These are phyloP conservation scores for Stromatinia cepivora DNA, from an alignment of 2,329 filamentous ascomycete genomes.

Conservation along the genomic window DNA sequence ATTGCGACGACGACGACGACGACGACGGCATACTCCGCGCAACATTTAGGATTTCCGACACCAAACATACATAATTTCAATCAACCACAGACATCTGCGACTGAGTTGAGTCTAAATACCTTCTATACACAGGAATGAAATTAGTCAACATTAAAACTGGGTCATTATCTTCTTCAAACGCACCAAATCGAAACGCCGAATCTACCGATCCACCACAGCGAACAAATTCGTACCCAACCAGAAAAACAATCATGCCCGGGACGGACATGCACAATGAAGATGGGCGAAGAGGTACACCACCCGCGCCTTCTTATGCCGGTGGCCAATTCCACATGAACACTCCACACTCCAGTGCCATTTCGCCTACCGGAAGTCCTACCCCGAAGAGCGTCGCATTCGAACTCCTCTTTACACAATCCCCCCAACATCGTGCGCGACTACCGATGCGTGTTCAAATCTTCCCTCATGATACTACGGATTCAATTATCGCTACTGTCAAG, in stretches of 20 bases:
- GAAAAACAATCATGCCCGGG: conserved; percentile 34
- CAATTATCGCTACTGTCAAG: conserved; percentile 96
- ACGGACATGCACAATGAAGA: conserved; percentile 34
- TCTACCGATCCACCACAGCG: conserved; percentile 29
- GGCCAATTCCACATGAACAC: conserved; percentile 34
- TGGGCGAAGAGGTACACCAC: conserved; percentile 38
- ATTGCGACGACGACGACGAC: conserved; percentile 38
- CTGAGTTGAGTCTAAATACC: conserved; percentile 25
- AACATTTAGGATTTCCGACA: conserved; percentile 26
- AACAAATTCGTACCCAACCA: conserved; percentile 36
- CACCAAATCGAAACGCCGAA: conserved; percentile 34
- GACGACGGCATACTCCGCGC: conserved; percentile 26
- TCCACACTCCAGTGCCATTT: conserved; percentile 36
- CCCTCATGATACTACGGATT: conserved; percentile 94
- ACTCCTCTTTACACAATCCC: conserved; percentile 67
- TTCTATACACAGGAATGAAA: conserved; percentile 29
- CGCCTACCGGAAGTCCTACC: conserved; percentile 41
- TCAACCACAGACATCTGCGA: conserved; percentile 24
- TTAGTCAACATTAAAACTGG: conserved; percentile 33
- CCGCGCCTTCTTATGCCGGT: conserved; percentile 30
- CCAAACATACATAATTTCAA: neutral
- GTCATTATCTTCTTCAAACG: conserved; percentile 31
- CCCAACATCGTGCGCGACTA: conserved; percentile 70
- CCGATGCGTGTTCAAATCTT: conserved; percentile 91
- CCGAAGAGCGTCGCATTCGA: conserved; percentile 80